Base-by-base conservation (phyloP, 495 filamentous ascomycete genomes). In the Neurospora sp. region DNA sequence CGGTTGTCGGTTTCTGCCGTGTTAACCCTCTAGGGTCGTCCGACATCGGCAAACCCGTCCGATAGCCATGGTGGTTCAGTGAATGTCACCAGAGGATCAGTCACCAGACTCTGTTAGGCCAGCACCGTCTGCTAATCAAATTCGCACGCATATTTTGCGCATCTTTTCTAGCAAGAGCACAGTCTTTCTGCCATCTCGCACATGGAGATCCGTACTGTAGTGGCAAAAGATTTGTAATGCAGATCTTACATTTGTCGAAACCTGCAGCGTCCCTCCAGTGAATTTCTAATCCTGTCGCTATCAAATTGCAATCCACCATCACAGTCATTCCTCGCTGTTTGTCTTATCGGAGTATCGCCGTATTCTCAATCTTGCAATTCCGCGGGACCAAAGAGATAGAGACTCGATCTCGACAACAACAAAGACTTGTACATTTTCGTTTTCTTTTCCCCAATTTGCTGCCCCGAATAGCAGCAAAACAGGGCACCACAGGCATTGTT, bases 151-250 rank as follows among this genome's bases (percentile, higher is more conserved):
- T 12, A 3, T 8, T 62, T 1, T 7, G 27, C 54, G 54, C 54
- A 3, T 5, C 1, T 3, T 16, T 66, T 7, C 2, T 2, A 18
- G 27, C 23, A 7, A 66, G 8, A 9, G 54, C 27, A 66, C 54
- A 35, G 54, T 66, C 7, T 37, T 14, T 31, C 14, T 18, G 18
- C 14, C 6, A 0, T 18, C 3, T 14, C 23, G 0, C 54, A 66
- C 54, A 66, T 66, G 27, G 1, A 16, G 14, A 14, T 66, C 31
- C 27, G 27, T 69, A 54, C 31, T 14, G 27, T 69, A 54, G 75
- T 75, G 74, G 75, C 78, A 40, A 76, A 73, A 66, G 76, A 72
- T 78, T 78, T 75, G 76, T 76, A 78, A 76, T 79, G 69, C 75
- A 66, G 69, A 72, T 48, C 44, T 70, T 59, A 72, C 74, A 69